Percentiles rank a stretch among this genome's conserved stretches.
Conservation (phyloP, 2,329 filamentous ascomycete genomes). For the Fusarium secorum region DNA sequence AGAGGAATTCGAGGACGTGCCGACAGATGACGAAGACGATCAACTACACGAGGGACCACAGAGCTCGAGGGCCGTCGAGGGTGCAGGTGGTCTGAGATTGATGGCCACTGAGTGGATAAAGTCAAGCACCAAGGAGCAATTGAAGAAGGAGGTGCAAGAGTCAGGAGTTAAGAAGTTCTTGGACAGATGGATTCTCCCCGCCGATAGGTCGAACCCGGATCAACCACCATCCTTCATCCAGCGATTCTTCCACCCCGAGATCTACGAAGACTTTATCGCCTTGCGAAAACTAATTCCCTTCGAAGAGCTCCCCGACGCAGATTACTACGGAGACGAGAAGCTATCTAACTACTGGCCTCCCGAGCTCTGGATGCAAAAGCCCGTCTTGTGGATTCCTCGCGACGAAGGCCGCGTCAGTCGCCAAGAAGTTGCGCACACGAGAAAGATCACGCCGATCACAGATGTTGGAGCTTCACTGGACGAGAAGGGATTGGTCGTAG, state of each 20-base stretch:
- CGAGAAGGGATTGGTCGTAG: conserved; percentile 46
- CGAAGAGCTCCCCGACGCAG: conserved; percentile 52
- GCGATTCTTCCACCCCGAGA: conserved; percentile 80
- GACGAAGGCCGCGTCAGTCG: conserved; percentile 77
- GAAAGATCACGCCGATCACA: conserved; percentile 77
- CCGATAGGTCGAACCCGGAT: conserved; percentile 39
- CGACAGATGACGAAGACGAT: conserved; percentile 42
- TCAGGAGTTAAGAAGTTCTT: conserved; percentile 43
- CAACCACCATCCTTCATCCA: conserved; percentile 60
- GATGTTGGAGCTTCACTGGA: conserved; percentile 58
- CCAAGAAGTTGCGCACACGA: conserved; percentile 79
- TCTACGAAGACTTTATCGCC: conserved; percentile 75
- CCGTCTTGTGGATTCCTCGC: conserved; percentile 84
- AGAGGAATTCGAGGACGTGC: conserved; percentile 40
- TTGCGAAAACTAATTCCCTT: conserved; percentile 75
- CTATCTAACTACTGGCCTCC: conserved; percentile 75
- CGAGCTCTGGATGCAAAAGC: conserved; percentile 63
- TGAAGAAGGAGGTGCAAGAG: conserved; percentile 37
- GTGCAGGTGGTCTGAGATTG: conserved; percentile 46
- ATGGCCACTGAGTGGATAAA: conserved; percentile 48
- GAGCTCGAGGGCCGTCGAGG: conserved; percentile 49
- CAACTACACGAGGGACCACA: conserved; percentile 31
- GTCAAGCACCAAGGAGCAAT: conserved; percentile 48
- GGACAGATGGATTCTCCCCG: conserved; percentile 40
- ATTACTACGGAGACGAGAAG: conserved; percentile 62